Base-by-base conservation (phyloP, 1,284 basidiomycete species). In the Phlebopus sp. region DNA sequence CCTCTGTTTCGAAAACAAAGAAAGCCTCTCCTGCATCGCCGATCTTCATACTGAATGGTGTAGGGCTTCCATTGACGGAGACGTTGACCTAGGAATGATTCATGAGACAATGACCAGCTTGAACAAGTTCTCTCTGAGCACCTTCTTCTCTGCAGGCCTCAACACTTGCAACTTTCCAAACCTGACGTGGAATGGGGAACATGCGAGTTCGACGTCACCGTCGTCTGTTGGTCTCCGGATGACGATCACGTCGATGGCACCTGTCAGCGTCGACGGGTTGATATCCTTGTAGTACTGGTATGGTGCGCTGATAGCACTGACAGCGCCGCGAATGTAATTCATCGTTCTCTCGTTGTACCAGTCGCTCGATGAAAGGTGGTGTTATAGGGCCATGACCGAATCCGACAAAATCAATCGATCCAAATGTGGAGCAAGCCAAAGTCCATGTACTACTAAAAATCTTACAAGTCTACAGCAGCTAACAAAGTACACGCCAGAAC, bases 101-200 rank as follows among this genome's bases (percentile, higher is more conserved):
- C 18, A 18, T 27, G 21, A 34, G 32, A 42, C 31, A 35, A 14
- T 37, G 27, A 34, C 5, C 3, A 30, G 18, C 34, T 41, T 27
- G 9, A 15, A 38, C 37, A 13, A 40, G 29, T 37, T 27, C 34
- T 5, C 14, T 4, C 1, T 18, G 57, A 62, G 53, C 60, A 88
- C 91, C 76, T 92, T 92, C 74, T 97, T 96, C 72, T 99, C 97
- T 30, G 83, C 87, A 18, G 97, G 95, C 46, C 94, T 76, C 9
- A 99, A 77, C 2, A 99, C 94, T 68, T 96, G 94, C 76, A 95
- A 88, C 77, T 99, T 99, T 48, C 97, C 97, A 67, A 99, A 99
- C 49, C 97, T 78, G 36, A 99, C 95, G 69, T 99, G 97, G 63
- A 99, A 99, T 0, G 97, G 97, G 13, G 93, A 94, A 64, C 93